Evolutionary conservation across 495 filamentous ascomycete genomes (phyloP).

Genomic region (Daldinia caldariorum): DNA sequence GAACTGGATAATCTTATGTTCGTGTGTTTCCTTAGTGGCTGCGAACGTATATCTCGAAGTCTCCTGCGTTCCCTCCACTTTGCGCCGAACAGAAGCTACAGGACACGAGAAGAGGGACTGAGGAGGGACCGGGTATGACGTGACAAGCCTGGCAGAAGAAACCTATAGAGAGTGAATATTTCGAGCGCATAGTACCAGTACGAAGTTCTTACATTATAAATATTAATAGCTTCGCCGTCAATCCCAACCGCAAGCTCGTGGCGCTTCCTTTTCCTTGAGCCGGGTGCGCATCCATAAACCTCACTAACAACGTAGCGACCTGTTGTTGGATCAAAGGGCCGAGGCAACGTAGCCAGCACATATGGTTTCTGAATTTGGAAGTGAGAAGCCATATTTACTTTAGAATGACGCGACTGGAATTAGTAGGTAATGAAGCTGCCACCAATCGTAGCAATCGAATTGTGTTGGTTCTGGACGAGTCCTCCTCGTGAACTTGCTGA

Average conservation of each 20-base stretch:
- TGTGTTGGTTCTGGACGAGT: neutral
- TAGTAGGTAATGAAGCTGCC: neutral
- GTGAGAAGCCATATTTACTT: slow-evolving; percentile 59
- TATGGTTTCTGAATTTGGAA: slow-evolving; percentile 66
- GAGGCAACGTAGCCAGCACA: slow-evolving; percentile 72
- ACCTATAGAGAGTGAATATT: slow-evolving; percentile 65
- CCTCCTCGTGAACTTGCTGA: slow-evolving; percentile 2
- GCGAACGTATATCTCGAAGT: slow-evolving; percentile 78
- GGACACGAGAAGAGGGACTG: slow-evolving; percentile 80
- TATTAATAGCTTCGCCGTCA: slow-evolving; percentile 89
- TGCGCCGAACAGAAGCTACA: slow-evolving; percentile 76
- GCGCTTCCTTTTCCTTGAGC: slow-evolving; percentile 84
- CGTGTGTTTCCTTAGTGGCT: slow-evolving; percentile 53
- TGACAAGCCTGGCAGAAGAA: slow-evolving; percentile 78
- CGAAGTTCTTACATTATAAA: slow-evolving; percentile 78
- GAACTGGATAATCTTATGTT: slow-evolving; percentile 60
- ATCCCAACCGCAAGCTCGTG: slow-evolving; percentile 83
- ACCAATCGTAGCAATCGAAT: slow-evolving; percentile 1
- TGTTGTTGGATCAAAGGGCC: slow-evolving; percentile 67
- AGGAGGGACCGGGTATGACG: slow-evolving; percentile 86
- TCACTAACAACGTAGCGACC: slow-evolving; percentile 72
- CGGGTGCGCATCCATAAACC: slow-evolving; percentile 73
- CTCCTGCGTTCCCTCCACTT: slow-evolving; percentile 59
- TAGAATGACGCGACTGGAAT: neutral
- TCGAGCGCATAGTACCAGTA: neutral